Evolutionary conservation across 2,329 filamentous ascomycete species (phyloP).

Genomic region (Calonectria hongkongensis): DNA sequence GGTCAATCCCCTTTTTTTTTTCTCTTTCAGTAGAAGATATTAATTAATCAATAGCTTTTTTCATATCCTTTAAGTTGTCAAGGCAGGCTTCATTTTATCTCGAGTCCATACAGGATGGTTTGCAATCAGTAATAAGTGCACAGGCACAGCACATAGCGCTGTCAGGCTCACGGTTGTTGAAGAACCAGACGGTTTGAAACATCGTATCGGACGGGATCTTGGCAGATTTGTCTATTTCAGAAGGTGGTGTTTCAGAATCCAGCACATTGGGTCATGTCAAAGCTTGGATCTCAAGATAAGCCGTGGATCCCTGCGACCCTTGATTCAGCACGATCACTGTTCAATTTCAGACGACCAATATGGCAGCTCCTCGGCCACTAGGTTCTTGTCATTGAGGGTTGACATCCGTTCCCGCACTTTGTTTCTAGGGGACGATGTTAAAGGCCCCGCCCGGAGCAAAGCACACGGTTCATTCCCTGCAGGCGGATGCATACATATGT

Average conservation of each 20-base stretch:
- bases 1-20: too few relatives aligned
- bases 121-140: not conserved
- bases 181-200: not conserved
- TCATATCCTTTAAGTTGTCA: too few relatives aligned
- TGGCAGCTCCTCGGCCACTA: not conserved
- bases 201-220: not conserved
- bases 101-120: not conserved
- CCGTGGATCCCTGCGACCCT: not conserved
- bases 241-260: conserved; percentile 8
- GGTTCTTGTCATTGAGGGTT: not conserved
- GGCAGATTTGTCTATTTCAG: conserved; percentile 5
- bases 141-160: not conserved
- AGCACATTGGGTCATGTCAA: not conserved
- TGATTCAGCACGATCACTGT: not conserved
- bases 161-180: not conserved
- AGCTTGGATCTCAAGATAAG: not conserved
- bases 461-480: conserved; percentile 21
- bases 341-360: not conserved
- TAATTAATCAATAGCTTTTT: too few relatives aligned
- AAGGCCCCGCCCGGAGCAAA: conserved; percentile 6
- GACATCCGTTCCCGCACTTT: not conserved
- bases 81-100: too few relatives aligned
- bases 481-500: not conserved
- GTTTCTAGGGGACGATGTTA: not conserved
- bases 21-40: too few relatives aligned